These are phyloP conservation scores for Discostella pseudostelligera DNA, from an alignment of 108 stramenopile genomes.

Conservation along the genomic window DNA sequence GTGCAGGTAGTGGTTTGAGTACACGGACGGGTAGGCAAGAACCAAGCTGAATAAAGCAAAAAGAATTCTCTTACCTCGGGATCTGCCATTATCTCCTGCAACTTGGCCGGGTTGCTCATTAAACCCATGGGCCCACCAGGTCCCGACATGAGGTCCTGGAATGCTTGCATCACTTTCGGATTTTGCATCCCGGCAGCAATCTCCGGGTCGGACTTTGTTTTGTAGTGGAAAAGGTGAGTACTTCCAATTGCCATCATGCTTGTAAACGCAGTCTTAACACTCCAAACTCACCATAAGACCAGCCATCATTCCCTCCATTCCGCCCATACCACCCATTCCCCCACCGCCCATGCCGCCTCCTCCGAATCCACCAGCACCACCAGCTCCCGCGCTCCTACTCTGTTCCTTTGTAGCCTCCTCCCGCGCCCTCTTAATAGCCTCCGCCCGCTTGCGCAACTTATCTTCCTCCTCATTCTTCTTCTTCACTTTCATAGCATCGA, in stretches of 20 bases:
- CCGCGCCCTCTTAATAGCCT: slow-evolving; percentile 68
- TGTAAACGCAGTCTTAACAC: not conserved
- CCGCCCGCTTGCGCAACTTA: slow-evolving; percentile 69
- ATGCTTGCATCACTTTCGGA: slow-evolving; percentile 82
- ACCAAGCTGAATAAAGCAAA: no score
- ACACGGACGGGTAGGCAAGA: no score
- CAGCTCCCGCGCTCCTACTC: slow-evolving; percentile 20
- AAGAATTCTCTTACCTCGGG: slow-evolving; percentile 54
- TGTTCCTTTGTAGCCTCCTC: slow-evolving; percentile 31
- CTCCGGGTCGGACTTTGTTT: slow-evolving; percentile 51
- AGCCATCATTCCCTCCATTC: slow-evolving; percentile 76
- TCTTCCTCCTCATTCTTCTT: slow-evolving; percentile 79
- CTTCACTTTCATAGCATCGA: slow-evolving; percentile 50
- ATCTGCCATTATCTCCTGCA: slow-evolving; percentile 87
- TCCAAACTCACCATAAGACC: slow-evolving; percentile 56
- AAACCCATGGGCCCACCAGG: slow-evolving; percentile 73
- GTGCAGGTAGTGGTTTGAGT: no score
- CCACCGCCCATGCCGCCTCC: slow-evolving; percentile 36
- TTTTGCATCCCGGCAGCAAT: slow-evolving; percentile 81
- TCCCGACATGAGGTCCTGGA: slow-evolving; percentile 72
- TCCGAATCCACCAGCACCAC: slow-evolving; percentile 30
- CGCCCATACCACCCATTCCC: slow-evolving; percentile 40
- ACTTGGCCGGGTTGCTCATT: slow-evolving; percentile 78
- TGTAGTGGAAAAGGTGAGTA: not conserved
- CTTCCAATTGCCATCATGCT: no score